Evolutionary conservation across 163 green algal species (phyloP), one percentile per base, ranked within the genome.

Genomic region (Volvox carteri): DNA sequence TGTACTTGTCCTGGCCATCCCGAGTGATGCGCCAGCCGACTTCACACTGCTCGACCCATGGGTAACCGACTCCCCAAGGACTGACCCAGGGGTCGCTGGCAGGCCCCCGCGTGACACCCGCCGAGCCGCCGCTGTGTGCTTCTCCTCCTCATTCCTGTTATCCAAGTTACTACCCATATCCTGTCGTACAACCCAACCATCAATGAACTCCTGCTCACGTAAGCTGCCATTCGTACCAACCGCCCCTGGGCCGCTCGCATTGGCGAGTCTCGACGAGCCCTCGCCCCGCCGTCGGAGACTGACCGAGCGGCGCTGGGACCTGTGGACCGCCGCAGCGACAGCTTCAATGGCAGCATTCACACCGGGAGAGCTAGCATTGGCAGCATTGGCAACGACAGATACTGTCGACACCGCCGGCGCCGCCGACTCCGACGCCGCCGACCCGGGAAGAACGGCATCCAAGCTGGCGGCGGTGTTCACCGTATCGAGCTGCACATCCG

Each of bases 231-330:
- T 28, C 28, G 18, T 37, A 11, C 3, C 60, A 72, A 72, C 11
- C 60, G 65, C 65, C 65, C 7, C 70, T 3, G 70, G 70, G 30
- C 70, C 70, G 56, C 39, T 54, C 1, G 39, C 70, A 8, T 58
- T 41, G 12, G 70, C 39, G 18, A 78, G 39, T 41, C 70, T 18
- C 23, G 70, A 78, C 70, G 70, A 54, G 8, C 30, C 70, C 70
- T 78, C 70, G 12, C 23, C 70, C 35, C 39, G 70, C 70, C 39
- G 70, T 12, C 70, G 70, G 39, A 78, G 70, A 39, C 70, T 78
- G 19, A 41, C 39, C 39, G 70, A 78, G 12, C 70, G 70, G 6
- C 39, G 62, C 30, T 30, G 62, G n/a, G n/a, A n/a, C 30, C 6
- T n/a, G n/a, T n/a, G 9, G 39, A 19, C 18, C 39, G 16, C 39